Evolutionary conservation across 2,329 filamentous ascomycete species (phyloP).

Genomic region (Cladosporium sp.): DNA sequence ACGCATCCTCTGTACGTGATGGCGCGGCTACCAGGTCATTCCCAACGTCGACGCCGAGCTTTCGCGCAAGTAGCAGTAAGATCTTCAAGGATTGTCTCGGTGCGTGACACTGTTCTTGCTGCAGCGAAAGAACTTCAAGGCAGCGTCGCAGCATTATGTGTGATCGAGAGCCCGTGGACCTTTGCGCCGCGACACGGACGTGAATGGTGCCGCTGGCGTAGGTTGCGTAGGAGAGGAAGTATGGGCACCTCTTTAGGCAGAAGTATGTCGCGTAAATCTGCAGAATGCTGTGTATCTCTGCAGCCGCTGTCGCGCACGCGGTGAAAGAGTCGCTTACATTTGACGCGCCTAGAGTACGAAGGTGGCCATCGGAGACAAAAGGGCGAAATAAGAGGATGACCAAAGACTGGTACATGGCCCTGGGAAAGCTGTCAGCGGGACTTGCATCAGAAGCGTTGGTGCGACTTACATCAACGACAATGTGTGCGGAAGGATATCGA

Average conservation of each 20-base stretch:
- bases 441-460: too few species aligned
- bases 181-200: slow-evolving; percentile 44
- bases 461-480: neutral
- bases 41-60: neutral
- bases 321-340: neutral
- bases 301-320: neutral
- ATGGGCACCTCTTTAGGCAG: slow-evolving; percentile 32
- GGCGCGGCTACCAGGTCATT: neutral
- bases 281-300: slow-evolving; percentile 47
- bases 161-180: neutral
- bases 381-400: neutral
- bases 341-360: neutral
- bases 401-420: neutral
- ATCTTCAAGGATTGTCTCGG: neutral
- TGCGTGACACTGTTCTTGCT: neutral
- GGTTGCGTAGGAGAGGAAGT: slow-evolving; percentile 52
- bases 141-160: slow-evolving; percentile 1
- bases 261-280: neutral
- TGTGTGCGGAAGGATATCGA: neutral
- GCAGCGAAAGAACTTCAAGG: neutral
- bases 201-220: slow-evolving; percentile 53
- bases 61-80: neutral
- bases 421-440: neutral
- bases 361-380: neutral
- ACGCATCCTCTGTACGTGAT: neutral